Conservation (phyloP, 768 basidiomycete species). For the Lactarius tabidus region DNA sequence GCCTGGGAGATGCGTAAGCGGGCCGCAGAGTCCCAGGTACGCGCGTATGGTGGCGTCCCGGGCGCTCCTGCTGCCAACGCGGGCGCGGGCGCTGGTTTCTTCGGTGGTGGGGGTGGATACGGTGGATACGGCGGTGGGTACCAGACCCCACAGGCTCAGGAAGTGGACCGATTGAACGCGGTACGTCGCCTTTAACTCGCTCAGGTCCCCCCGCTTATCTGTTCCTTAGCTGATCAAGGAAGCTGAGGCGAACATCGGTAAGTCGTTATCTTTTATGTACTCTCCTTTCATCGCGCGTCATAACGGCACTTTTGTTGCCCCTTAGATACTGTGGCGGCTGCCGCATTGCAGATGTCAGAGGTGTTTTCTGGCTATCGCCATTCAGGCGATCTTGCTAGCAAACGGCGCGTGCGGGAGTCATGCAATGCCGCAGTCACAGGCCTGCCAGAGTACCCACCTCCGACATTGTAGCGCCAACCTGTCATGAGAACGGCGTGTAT, state of each 20-base stretch:
- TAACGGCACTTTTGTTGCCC: background rate
- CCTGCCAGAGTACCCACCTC: conserved; percentile 71
- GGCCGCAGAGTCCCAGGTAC: conserved; percentile 47
- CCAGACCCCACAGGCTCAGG: conserved; percentile 31
- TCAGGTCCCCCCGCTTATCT: background rate
- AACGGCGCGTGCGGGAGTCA: conserved; percentile 70
- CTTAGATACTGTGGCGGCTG: conserved; percentile 62
- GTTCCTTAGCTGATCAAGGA: conserved; percentile 48
- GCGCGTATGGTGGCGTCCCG: conserved; percentile 40
- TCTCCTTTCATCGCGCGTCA: background rate
- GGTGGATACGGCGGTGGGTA: conserved; percentile 28
- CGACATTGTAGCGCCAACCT: conserved; percentile 20
- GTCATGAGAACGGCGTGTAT: conserved; percentile 4
- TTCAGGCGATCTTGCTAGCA: conserved; percentile 66
- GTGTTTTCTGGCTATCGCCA: conserved; percentile 70
- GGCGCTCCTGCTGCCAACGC: background rate
- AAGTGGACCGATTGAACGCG: conserved; percentile 53
- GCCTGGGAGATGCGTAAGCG: conserved; percentile 61
- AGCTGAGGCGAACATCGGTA: conserved; percentile 51
- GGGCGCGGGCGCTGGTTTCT: conserved; percentile 31
- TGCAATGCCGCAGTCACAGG: conserved; percentile 68
- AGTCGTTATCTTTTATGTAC: conserved; percentile 25
- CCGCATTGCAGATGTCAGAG: conserved; percentile 72
- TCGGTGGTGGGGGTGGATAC: conserved; percentile 28
- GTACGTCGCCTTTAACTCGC: conserved; percentile 37